These are phyloP conservation scores for Saturnispora zaruensis DNA, from an alignment of 805 yeast genomes.

Conservation along the genomic window DNA sequence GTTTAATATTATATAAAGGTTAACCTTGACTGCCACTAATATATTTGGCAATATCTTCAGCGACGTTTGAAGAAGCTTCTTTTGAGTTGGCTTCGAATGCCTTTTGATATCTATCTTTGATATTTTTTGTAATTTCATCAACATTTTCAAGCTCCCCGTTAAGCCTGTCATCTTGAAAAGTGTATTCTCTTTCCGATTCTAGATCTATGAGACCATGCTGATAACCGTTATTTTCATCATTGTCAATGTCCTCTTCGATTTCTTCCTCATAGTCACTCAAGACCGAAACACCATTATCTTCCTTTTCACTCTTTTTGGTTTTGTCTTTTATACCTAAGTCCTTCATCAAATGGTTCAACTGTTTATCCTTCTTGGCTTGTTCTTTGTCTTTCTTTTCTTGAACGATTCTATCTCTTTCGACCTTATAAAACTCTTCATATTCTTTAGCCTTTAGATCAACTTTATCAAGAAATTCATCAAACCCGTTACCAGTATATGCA, in stretches of 20 bases:
- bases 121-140: conserved; percentile 41
- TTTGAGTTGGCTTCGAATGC: conserved; percentile 62
- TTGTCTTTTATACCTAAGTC: conserved; percentile 66
- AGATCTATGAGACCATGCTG: conserved; percentile 40
- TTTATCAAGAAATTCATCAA: conserved; percentile 79
- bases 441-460: conserved; percentile 85
- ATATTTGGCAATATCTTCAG: conserved; percentile 64
- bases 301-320: conserved; percentile 17
- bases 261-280: conserved; percentile 37
- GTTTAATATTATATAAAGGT: conserved; percentile 1
- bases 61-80: conserved; percentile 54
- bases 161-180: conserved; percentile 53
- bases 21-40: conserved; percentile 28
- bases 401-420: conserved; percentile 76
- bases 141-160: conserved; percentile 47
- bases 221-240: conserved; percentile 35
- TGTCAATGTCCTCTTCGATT: conserved; percentile 40
- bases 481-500: conserved; percentile 88
- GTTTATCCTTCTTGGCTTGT: conserved; percentile 59
- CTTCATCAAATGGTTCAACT: conserved; percentile 66
- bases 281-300: conserved; percentile 42
- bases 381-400: conserved; percentile 72
- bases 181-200: conserved; percentile 51
- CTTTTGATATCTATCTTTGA: conserved; percentile 63
- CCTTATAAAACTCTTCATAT: conserved; percentile 71